These are phyloP conservation scores for Lactarius tabidus DNA, from an alignment of 768 basidiomycete genomes.

Conservation along the genomic window DNA sequence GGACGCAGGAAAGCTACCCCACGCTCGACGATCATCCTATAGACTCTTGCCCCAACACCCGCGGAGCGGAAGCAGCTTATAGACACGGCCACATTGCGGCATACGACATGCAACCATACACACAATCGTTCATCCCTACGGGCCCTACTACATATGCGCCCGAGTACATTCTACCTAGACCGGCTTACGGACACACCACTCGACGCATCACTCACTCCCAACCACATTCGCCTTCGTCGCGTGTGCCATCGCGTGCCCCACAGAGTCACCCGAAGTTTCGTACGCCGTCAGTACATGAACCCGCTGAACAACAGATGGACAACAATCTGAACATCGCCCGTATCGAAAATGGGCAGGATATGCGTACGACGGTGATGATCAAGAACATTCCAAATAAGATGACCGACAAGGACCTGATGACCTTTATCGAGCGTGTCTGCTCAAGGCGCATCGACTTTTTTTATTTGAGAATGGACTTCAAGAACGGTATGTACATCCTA, in stretches of 20 bases:
- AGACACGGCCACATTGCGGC: constrained; percentile 9
- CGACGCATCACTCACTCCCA: constrained; percentile 13
- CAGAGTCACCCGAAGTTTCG: constrained; percentile 17
- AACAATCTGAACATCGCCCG: constrained; percentile 63
- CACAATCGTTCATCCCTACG: constrained; percentile 22
- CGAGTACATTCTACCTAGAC: constrained; percentile 20
- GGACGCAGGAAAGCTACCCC: constrained; percentile 3
- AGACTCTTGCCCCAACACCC: constrained; percentile 3
- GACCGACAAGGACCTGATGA: constrained; percentile 67
- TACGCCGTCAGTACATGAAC: constrained; percentile 14
- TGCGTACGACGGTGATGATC: constrained; percentile 82
- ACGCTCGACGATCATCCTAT: background rate
- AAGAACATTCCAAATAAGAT: constrained; percentile 95
- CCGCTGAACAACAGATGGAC: constrained; percentile 34
- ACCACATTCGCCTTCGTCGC: constrained; percentile 16
- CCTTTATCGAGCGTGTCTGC: constrained; percentile 67
- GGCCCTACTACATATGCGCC: constrained; percentile 17
- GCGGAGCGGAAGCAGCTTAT: background rate
- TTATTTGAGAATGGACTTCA: constrained; percentile 83
- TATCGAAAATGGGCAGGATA: constrained; percentile 76
- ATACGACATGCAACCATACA: constrained; percentile 10
- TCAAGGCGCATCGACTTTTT: constrained; percentile 80
- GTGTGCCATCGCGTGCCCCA: constrained; percentile 27
- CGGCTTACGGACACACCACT: constrained; percentile 14
- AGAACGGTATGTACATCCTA: constrained; percentile 52